Evolutionary conservation across 108 stramenopile species (phyloP).

Genomic region (Cylindrotheca closterium): DNA sequence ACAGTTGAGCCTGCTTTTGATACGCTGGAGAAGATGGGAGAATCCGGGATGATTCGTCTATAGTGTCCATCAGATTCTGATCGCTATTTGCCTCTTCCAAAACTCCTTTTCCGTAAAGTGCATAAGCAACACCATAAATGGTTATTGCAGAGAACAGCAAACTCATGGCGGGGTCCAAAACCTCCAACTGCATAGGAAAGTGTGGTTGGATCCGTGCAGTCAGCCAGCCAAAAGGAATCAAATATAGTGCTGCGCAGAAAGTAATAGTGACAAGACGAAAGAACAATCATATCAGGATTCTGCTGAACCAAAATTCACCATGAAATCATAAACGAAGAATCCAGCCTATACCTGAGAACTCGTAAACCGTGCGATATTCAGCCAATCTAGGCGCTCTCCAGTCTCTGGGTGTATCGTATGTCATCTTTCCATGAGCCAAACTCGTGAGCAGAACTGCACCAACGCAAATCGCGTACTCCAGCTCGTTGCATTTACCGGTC

Average conservation of each 20-base stretch:
- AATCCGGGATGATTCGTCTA: background rate
- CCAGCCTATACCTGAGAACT: too few relatives aligned
- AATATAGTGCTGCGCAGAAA: too few relatives aligned
- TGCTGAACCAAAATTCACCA: too few relatives aligned
- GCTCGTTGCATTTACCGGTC: background rate
- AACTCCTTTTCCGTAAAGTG: background rate
- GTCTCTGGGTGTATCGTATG: conserved; percentile 3
- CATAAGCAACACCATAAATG: conserved; percentile 3
- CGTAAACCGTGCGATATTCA: conserved; percentile 6
- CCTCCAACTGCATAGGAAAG: background rate
- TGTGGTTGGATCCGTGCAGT: background rate
- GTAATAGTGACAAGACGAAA: too few relatives aligned
- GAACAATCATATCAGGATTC: too few relatives aligned
- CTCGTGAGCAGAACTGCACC: background rate
- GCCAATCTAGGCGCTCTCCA: conserved; percentile 1
- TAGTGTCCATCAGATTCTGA: background rate
- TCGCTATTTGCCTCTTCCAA: background rate
- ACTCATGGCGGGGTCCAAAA: background rate
- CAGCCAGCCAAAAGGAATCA: conserved; percentile 6
- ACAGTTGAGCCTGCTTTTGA: conserved; percentile 8
- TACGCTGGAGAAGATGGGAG: conserved; percentile 4
- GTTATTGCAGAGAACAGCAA: background rate
- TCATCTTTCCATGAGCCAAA: conserved; percentile 1
- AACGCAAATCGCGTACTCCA: background rate
- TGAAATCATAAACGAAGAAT: too few relatives aligned